Evolutionary conservation across 2,329 filamentous ascomycete genomes (phyloP).

Genomic region (Pseudocercospora cruenta): DNA sequence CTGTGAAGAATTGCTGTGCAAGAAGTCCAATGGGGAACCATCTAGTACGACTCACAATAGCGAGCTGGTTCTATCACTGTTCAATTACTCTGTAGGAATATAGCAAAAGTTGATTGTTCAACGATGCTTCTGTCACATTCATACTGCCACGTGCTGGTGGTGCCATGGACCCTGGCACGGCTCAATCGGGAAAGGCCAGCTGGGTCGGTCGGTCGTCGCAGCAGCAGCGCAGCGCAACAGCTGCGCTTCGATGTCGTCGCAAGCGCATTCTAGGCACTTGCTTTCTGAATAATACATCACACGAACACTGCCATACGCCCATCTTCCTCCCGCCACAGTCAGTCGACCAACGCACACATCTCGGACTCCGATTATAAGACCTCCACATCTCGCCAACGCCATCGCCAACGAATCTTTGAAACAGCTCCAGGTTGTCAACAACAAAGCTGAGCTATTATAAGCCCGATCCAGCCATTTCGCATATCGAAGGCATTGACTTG

Average conservation of each 20-base stretch:
- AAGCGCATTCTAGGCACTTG: constrained; percentile 9
- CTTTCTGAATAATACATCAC: neutral
- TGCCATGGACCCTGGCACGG: neutral
- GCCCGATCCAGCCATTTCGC: neutral
- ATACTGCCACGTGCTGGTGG: neutral
- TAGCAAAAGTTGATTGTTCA: neutral
- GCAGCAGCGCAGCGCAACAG: neutral
- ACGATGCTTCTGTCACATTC: neutral
- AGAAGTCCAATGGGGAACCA: too few relatives aligned
- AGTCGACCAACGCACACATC: neutral
- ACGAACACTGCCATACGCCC: neutral
- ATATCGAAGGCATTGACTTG: neutral
- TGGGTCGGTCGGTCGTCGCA: neutral
- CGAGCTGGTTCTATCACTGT: neutral
- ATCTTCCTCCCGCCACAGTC: neutral
- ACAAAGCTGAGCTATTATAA: neutral
- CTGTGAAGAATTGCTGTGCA: neutral
- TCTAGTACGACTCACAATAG: neutral
- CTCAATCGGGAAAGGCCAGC: constrained; percentile 2
- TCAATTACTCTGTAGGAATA: neutral
- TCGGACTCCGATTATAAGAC: neutral
- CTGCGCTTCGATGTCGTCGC: neutral
- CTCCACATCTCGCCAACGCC: neutral
- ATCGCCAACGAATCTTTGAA: neutral
- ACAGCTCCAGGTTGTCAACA: neutral